phyloP scores from a whole-genome alignment of 1,284 basidiomycete genomes.

The Rhodotorula sp. region DNA sequence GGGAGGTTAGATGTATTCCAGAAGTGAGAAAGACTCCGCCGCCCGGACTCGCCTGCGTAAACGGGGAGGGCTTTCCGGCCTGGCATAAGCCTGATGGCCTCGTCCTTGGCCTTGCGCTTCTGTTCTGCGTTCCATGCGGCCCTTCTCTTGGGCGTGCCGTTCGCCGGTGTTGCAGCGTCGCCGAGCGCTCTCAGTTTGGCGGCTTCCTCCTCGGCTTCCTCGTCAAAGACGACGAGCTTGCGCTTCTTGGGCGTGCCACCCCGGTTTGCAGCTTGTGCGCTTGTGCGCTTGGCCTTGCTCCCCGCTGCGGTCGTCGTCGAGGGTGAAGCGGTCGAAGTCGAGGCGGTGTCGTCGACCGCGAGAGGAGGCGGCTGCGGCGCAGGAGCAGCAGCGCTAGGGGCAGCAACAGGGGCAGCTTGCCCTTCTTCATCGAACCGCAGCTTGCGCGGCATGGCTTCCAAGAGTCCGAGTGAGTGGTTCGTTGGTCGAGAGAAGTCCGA shows the following conservation, averaged over 20 bases:
- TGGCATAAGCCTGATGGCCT: constrained; percentile 55
- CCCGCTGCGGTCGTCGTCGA: neutral
- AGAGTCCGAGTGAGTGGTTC: neutral
- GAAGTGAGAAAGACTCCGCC: too few relatives aligned
- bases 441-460: neutral
- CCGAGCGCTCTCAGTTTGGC: neutral
- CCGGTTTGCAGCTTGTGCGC: neutral
- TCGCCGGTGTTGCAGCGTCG: neutral
- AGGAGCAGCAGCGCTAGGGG: too few relatives aligned
- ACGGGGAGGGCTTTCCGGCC: constrained; percentile 72
- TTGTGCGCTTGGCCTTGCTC: neutral
- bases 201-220: constrained; percentile 16
- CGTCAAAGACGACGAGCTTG: constrained; percentile 17
- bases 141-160: neutral
- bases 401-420: neutral
- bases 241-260: constrained; percentile 5
- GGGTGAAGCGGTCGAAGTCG: neutral
- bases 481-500: neutral
- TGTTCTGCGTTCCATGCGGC: constrained; percentile 11
- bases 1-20: too few relatives aligned
- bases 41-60: constrained; percentile 59
- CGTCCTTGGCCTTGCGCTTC: constrained; percentile 37
- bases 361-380: neutral
- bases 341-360: neutral
- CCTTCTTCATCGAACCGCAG: constrained; percentile 1